Evolutionary conservation across 2,329 filamentous ascomycete species (phyloP), one percentile per base, ranked within the genome.

Genomic region (Fusarium beomiforme): DNA sequence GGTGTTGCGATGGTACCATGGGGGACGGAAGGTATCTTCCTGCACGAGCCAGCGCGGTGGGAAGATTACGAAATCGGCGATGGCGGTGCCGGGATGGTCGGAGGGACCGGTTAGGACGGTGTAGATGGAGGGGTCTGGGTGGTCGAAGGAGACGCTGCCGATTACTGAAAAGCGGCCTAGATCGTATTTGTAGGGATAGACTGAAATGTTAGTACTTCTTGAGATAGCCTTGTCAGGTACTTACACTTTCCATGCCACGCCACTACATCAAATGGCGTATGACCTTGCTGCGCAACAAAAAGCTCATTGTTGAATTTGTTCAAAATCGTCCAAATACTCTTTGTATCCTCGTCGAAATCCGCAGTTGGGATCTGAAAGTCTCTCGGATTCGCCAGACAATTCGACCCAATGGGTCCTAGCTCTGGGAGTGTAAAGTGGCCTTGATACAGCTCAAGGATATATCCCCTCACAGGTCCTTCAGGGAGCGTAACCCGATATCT

Each of bases 91-190:
- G 0, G 88, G 84, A 3, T 85, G 85, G 4, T 85, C 81, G 4
- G 88, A 89, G 12, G 86, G 89, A 2, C 88, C 90, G 3, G 91
- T 90, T 6, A 92, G 83, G 7, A 93, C 91, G 0, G 89, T 94
- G 82, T 90, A 95, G 78, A 95, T 94, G 65, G 87, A 90, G 0
- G 93, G 93, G 76, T 95, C 93, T 0, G 92, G 92, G 76, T 95
- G 93, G 79, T 95, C 72, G 17, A 75, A 75, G 2, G 70, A 92
- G 71, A 93, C 89, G 66, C 86, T 90, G 36, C 92, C 92, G 36
- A 95, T 90, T 44, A 89, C 89, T 79, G 90, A 92, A 84, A 94
- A 95, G 24, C 91, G 89, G 19, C 91, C 91, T 2, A 95, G 85
- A 76, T 95, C 92, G 81, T 95, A 95, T 80, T 95, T 95, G 85